Evolutionary conservation across 305 asterid genomes (phyloP).

Genomic region (Solanum hybrid): DNA sequence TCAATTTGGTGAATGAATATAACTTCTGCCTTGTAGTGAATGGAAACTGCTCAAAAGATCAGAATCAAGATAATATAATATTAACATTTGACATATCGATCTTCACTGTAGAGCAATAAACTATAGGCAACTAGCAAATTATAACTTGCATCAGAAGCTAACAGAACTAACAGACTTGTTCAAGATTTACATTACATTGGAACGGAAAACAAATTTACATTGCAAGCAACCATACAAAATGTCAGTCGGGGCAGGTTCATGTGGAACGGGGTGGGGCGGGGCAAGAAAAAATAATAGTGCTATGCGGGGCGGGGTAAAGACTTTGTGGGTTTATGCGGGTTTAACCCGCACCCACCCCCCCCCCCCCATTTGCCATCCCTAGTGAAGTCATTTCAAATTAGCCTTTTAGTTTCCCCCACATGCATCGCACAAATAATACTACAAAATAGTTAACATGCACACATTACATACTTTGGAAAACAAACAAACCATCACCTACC

Average conservation of each 20-base stretch:
- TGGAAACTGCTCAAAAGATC: neutral
- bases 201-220: neutral
- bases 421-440: neutral
- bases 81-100: neutral
- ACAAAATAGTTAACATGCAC: neutral
- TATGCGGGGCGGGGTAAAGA: neutral
- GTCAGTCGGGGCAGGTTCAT: neutral
- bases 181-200: neutral
- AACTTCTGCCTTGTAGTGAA: neutral
- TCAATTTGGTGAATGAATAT: too few relatives aligned
- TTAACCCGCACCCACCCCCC: neutral
- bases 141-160: neutral
- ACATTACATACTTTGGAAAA: neutral
- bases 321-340: too few relatives aligned
- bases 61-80: neutral
- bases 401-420: neutral
- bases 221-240: neutral
- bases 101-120: neutral
- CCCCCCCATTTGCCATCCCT: neutral
- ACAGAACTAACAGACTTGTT: neutral
- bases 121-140: neutral
- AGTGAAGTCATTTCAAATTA: neutral
- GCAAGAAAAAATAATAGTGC: neutral
- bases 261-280: neutral
- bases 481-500: neutral